Base-by-base conservation (phyloP, 2,329 filamentous ascomycete species). In the Trichoderma arundinaceum region DNA sequence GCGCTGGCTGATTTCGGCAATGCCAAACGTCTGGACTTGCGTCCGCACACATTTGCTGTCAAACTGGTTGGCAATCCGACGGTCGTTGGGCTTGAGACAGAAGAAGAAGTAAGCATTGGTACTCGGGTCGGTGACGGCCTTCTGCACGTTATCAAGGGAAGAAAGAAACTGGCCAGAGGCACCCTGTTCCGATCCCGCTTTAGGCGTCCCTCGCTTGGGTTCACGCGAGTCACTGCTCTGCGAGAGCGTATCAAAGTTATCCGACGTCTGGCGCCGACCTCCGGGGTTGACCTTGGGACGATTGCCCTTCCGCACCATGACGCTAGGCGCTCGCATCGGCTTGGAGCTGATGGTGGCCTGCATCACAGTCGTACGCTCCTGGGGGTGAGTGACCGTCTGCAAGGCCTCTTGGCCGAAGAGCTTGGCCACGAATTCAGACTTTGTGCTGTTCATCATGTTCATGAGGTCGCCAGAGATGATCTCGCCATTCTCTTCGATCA, bases 1-100 rank as follows among this genome's bases (percentile, higher is more conserved):
- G 19, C 95, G 87, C 75, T 97, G 94, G 75, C 94, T 97, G 77
- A 99, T 97, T 75, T 99, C 95, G 1, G 94, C 94, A 73, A 99
- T 96, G 38, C 95, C 95, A 71, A 98, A 92, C 0, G 93, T 96
- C 75, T 98, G 94, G 1, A 99, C 86, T 75, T 99, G 95, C 10
- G 91, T 92, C 4, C 95, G 89, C 22, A 99, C 95, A 75, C 95
- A 99, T 78, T 98, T 98, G 85, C 93, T 97, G 77, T 99, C 95
- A 72, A 98, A 99, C 74, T 99, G 95, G 71, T 99, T 99, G 68
- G 95, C 94, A 70, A 99, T 99, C 57, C 95, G 89, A 61, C 95
- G 87, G 76, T 99, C 95, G 72, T 99, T 99, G 22, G 95, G 94
- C 79, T 99, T 99, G 69, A 99, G 80, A 74, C 95, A 99, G 78